Evolutionary conservation across 352 stramenopile genomes (phyloP).

Genomic region (Elongisporangium senticosum): DNA sequence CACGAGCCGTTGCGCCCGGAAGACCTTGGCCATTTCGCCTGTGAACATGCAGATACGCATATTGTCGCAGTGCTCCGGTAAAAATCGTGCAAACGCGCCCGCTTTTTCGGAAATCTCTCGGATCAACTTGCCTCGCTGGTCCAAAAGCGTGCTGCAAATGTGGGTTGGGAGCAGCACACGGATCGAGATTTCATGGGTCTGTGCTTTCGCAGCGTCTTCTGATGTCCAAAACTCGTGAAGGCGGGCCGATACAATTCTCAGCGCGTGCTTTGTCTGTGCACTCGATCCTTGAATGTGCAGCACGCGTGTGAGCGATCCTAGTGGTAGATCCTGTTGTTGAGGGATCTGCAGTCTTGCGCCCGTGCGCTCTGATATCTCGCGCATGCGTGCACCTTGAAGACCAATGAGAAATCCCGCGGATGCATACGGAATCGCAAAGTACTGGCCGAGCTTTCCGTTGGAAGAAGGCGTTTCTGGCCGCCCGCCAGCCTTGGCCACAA

Average conservation of each 20-base stretch:
- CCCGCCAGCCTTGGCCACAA: slow-evolving; percentile 38
- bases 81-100: slow-evolving; percentile 39
- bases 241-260: slow-evolving; percentile 19
- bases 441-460: slow-evolving; percentile 38
- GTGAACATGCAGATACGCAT: slow-evolving; percentile 46
- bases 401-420: slow-evolving; percentile 50
- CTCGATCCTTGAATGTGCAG: slow-evolving; percentile 57
- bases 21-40: slow-evolving; percentile 39
- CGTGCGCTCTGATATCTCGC: slow-evolving; percentile 36
- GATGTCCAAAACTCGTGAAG: slow-evolving; percentile 35
- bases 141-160: slow-evolving; percentile 43
- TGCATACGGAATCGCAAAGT: slow-evolving; percentile 58
- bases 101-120: slow-evolving; percentile 49
- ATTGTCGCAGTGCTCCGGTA: slow-evolving; percentile 30
- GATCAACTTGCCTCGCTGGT: slow-evolving; percentile 42
- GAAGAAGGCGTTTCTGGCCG: slow-evolving; percentile 18
- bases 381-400: slow-evolving; percentile 25
- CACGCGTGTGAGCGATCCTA: slow-evolving; percentile 57
- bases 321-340: slow-evolving; percentile 34
- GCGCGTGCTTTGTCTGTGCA: slow-evolving; percentile 38
- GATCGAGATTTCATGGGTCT: slow-evolving; percentile 37
- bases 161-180: slow-evolving; percentile 40
- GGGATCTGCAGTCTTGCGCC: slow-evolving; percentile 57
- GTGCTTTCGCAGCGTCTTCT: slow-evolving; percentile 9
- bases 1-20: slow-evolving; percentile 49